Evolutionary conservation across 169 alveolate species (phyloP), one percentile per base, ranked within the genome.

Genomic region (Eimeria tenella): DNA sequence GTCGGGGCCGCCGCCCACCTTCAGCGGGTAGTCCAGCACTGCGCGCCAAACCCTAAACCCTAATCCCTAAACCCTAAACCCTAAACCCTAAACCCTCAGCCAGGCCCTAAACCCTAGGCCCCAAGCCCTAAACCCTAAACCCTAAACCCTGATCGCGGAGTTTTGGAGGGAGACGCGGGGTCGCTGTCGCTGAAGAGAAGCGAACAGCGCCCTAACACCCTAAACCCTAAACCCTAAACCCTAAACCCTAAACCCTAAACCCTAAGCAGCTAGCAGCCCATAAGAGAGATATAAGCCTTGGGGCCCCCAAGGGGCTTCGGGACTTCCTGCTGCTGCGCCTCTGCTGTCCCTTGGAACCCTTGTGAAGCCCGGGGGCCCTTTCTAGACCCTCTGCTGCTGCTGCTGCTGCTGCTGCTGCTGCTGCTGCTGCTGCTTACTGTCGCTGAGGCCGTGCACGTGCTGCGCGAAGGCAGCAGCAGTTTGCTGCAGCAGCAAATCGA

Each of bases 401-500:
- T 60, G 70, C 70, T 60, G 70, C 19, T 11, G 70, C 70, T 60
- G 70, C 19, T 60, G 70, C 70, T 60, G 70, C 70, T 60, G 70
- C 42, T 31, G 42, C 49, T 68, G 49, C 31, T 11, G 31, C 79
- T 21, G 11, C 58, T 6, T 42, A 74, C 62, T 6, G 84, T 31
- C n/a, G 9, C 42, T 49, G 8, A 8, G 62, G 60, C 90, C 94
- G 13, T 82, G 21, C 52, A 70, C 9, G 89, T 19, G 90, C 21
- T 31, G 25, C 52, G 56, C 60, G 23, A 94, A 94, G 15, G 82
- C 94, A 74, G 6, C 53, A 4, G 93, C 93, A 5, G 93, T 86
- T 42, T 65, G 81, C 25, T 86, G 74, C 73, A 74, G 93, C 55
- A 81, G 84, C 5, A 63, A 84, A 86, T 95, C 96, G 56, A 95